Evolutionary conservation across 345 rosid genomes (phyloP).

Genomic region (Sapria himalayana): DNA sequence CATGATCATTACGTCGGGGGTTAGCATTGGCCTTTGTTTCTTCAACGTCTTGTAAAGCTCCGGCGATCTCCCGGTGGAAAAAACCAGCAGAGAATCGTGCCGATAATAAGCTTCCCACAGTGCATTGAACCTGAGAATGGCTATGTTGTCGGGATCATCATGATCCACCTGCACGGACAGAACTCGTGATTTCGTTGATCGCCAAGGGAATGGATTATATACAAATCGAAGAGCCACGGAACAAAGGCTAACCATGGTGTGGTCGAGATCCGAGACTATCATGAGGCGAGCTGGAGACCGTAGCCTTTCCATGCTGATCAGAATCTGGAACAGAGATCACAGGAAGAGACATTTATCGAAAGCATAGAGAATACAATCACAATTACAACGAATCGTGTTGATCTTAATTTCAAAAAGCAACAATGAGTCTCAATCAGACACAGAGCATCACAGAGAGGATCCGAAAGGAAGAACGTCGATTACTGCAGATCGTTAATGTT

Average conservation of each 20-base stretch:
- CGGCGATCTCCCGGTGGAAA: slow-evolving; percentile 94
- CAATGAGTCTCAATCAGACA: too few relatives aligned
- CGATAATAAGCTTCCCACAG: slow-evolving; percentile 73
- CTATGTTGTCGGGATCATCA: slow-evolving; percentile 63
- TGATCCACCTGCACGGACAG: slow-evolving; percentile 59
- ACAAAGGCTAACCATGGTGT: slow-evolving; percentile 59
- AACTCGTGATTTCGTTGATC: too few relatives aligned
- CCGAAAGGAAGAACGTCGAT: too few relatives aligned
- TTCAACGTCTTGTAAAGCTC: slow-evolving; percentile 47
- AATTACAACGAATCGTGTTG: too few relatives aligned
- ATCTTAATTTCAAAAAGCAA: too few relatives aligned
- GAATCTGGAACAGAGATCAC: too few relatives aligned
- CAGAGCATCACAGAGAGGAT: too few relatives aligned
- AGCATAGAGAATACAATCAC: too few relatives aligned
- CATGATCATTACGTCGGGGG: slow-evolving; percentile 89
- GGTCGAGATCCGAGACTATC: slow-evolving; percentile 96
- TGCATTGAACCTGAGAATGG: slow-evolving; percentile 71
- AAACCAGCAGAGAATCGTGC: slow-evolving; percentile 67
- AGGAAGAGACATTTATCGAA: too few relatives aligned
- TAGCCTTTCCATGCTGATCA: slow-evolving; percentile 74
- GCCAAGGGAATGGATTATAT: too few relatives aligned
- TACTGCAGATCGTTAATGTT: too few relatives aligned
- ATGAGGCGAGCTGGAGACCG: slow-evolving; percentile 51
- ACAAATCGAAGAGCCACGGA: too few relatives aligned
- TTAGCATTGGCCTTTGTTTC: slow-evolving; percentile 74